Evolutionary conservation across 345 rosid genomes (phyloP), one percentile per base, ranked within the genome.

Genomic region (Citrus inodora): DNA sequence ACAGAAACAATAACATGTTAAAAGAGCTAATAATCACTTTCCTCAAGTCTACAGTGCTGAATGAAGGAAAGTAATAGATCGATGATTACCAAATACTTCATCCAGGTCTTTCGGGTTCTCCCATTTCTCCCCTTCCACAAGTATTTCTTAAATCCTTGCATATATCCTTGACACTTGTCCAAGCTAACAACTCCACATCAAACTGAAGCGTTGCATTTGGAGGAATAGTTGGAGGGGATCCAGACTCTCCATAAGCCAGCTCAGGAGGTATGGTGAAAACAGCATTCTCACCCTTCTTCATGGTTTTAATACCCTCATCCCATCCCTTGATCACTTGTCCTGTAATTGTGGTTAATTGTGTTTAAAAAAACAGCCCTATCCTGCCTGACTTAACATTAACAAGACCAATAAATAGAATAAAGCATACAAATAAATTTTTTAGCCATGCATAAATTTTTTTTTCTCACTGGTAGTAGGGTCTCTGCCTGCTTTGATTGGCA

Each of bases 281-380:
- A 30, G 97, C 92, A 80, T 93, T 92, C 76, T 95, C 95, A 5
- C 94, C 92, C 72, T 92, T 93, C 89, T 94, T 97, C 99, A 97
- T 97, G 14, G 97, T 94, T 84, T 94, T 94, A 67, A 97, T 92
- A 51, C 98, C 98, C 74, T 80, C 87, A 75, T 97, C 99, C 99
- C 99, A 97, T 78, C 98, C 99, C 80, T 94, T 94, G 28, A 91
- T 95, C 76, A 95, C 98, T 78, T 95, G 97, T 27, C 97, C 98
- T 94, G 82, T 60, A 78, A 51, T 46, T 69, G 14, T 3, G 19
- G 14, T 14, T 40, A 40, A 40, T 40, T 9, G 11, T 9, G 13
- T 40, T 40, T 40, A 40, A 9, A 11, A 40, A 40, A 40, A 9
- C 3, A 9, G 46, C 46, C 13, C 4, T 40, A 35, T 6, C 38